Evolutionary conservation across 768 basidiomycete species (phyloP).

Genomic region (Boletus insuetus): DNA sequence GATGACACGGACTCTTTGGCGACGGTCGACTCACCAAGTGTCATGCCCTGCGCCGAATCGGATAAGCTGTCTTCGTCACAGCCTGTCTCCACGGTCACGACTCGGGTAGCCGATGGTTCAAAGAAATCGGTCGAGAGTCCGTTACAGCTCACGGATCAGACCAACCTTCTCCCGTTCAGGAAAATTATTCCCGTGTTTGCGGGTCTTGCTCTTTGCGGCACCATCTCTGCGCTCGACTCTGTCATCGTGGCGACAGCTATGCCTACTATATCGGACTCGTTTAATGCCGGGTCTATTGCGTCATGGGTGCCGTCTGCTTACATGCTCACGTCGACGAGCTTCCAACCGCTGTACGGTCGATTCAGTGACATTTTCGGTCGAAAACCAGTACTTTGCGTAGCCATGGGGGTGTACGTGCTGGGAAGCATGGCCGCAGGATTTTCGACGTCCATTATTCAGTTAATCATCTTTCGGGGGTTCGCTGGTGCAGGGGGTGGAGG

Average conservation of each 20-base stretch:
- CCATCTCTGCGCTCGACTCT: slow-evolving; percentile 64
- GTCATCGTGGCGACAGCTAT: slow-evolving; percentile 73
- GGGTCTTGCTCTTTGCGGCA: slow-evolving; percentile 57
- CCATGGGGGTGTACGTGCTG: slow-evolving; percentile 61
- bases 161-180: slow-evolving; percentile 66
- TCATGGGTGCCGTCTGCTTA: slow-evolving; percentile 77
- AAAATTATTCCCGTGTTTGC: slow-evolving; percentile 62
- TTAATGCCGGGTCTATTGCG: slow-evolving; percentile 44
- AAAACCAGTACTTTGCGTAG: slow-evolving; percentile 54
- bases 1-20: not conserved
- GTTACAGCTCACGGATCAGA: slow-evolving; percentile 61
- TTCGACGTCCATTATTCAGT: slow-evolving; percentile 57
- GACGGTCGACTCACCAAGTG: not conserved
- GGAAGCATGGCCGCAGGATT: slow-evolving; percentile 69
- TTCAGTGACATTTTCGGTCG: slow-evolving; percentile 69
- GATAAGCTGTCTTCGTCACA: slow-evolving; percentile 1
- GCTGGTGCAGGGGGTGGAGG: slow-evolving; percentile 73
- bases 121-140: not conserved
- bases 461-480: slow-evolving; percentile 68
- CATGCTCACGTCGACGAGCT: slow-evolving; percentile 52
- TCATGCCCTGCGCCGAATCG: not conserved
- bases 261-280: slow-evolving; percentile 65
- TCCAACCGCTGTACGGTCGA: slow-evolving; percentile 50
- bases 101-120: not conserved
- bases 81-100: slow-evolving; percentile 4